A percentile compares a stretch with the other conserved stretches of the same genome.
Evolutionary conservation across 805 yeast species (phyloP).

Genomic region (Kodamaea sagamina): DNA sequence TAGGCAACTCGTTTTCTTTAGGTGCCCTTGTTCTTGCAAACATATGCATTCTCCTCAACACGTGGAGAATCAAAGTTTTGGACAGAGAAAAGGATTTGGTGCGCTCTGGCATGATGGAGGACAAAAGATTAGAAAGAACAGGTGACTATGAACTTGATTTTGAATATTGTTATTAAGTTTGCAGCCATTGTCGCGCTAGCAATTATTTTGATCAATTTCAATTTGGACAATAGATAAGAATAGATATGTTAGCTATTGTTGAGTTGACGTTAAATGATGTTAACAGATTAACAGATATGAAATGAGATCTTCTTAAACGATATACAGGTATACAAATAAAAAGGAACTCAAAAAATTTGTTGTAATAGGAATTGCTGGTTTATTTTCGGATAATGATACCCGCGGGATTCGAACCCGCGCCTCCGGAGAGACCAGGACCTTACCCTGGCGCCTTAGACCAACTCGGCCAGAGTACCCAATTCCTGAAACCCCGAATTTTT

Average conservation of each 20-base stretch:
- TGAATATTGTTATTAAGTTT: constrained; percentile 18
- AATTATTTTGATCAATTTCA: not conserved
- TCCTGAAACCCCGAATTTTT: constrained; percentile 12
- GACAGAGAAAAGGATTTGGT: constrained; percentile 16
- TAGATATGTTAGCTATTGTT: too few species aligned
- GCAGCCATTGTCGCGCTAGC: constrained; percentile 3
- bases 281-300: too few species aligned
- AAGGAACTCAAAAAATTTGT: constrained; percentile 19
- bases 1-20: constrained; percentile 43
- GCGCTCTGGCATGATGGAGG: constrained; percentile 21
- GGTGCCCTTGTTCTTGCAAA: constrained; percentile 32
- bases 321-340: too few species aligned
- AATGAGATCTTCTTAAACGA: too few species aligned
- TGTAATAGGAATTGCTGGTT: constrained; percentile 21
- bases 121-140: constrained; percentile 18
- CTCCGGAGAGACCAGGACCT: constrained; percentile 27
- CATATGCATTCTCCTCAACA: constrained; percentile 19
- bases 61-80: constrained; percentile 15
- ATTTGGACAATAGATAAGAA: not conserved
- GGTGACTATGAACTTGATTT: constrained; percentile 27
- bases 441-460: constrained; percentile 27
- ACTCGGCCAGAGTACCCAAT: constrained; percentile 26
- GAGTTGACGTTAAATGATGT: too few species aligned
- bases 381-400: constrained; percentile 22
- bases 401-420: constrained; percentile 26